Base-by-base conservation (phyloP, 495 filamentous ascomycete genomes). In the Hypoxylon lienhwacheense region DNA sequence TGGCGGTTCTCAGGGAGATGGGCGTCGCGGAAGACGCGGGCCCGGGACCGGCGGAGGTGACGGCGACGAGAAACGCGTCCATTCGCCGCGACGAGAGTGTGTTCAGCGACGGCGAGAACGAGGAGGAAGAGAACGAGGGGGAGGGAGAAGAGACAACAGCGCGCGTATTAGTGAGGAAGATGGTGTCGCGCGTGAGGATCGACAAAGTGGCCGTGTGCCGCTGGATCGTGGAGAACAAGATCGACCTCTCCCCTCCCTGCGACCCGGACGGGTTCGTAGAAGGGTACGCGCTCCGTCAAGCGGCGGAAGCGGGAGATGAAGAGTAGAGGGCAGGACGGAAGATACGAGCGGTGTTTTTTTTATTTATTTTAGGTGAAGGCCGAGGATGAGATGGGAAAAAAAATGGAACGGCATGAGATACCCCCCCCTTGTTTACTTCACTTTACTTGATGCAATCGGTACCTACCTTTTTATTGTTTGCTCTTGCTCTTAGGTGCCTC, bases 1-100 rank as follows among this genome's bases (percentile, higher is more conserved):
- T 95, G 29, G 77, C 75, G n/a, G 81, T 89, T 19, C 73, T 95
- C 24, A 82, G 86, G 50, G 85, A 86, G 22, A 89, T 95, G 86
- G 84, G 80, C 5, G 77, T 91, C 24, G 73, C 85, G 25, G 85
- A 88, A 52, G 74, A 81, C n/a, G 78, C 76, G 2, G 77, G 66
- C 0, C 71, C 64, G 7, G 73, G 73, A 0, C 71, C 73, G 0
- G 73, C 77, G 35, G 75, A 71, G 48, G 52, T 39, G 47, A 28
- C 22, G 53, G 41, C 19, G 52, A 69, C 42, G 1, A 20, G 4
- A 3, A 32, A 40, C 15, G 4, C 21, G 8, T 22, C 20, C 37
- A 61, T 40, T 22, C 48, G 46, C 5, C 19, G 10, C 15, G 42
- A 26, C 11, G 15, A 22, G 1, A 21, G 22, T 11, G 47, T 42